A percentile compares a stretch with the other conserved stretches of the same genome.
phyloP scores from a whole-genome alignment of 495 filamentous ascomycete genomes.

The Penicillium lividum region DNA sequence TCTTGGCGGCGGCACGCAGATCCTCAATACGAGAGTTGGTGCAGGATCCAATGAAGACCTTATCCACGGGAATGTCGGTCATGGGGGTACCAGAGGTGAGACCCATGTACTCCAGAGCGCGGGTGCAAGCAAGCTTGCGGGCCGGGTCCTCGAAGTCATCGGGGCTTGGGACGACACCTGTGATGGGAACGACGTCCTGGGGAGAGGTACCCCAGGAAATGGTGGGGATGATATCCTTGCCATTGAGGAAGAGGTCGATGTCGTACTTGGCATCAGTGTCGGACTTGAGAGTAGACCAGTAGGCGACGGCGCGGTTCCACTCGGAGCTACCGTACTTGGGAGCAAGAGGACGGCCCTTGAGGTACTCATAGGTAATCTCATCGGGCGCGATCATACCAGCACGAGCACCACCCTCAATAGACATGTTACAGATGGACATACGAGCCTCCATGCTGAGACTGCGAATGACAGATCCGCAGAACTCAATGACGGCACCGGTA shows the following conservation, averaged over 20 bases:
- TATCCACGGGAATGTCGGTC: conserved; percentile 88
- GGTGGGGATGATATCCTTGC: conserved; percentile 89
- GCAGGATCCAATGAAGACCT: conserved; percentile 97
- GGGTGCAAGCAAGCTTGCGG: conserved; percentile 74
- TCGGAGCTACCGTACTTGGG: conserved; percentile 79
- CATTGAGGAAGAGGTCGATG: conserved; percentile 80
- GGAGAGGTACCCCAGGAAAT: conserved; percentile 97
- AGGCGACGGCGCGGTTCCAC: conserved; percentile 86
- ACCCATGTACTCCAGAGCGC: conserved; percentile 96
- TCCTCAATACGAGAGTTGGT: conserved; percentile 98
- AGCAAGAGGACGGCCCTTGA: conserved; percentile 85
- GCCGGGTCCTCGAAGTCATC: conserved; percentile 76
- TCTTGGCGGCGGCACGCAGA: conserved; percentile 79
- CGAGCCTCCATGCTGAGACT: conserved; percentile 92
- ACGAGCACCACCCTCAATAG: conserved; percentile 95
- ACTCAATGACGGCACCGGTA: conserved; percentile 94
- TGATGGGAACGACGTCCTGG: conserved; percentile 94
- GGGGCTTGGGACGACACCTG: conserved; percentile 82
- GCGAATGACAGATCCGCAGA: conserved; percentile 90
- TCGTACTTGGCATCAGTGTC: conserved; percentile 87
- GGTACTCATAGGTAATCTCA: conserved; percentile 90
- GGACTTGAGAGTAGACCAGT: conserved; percentile 85
- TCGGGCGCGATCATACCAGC: conserved; percentile 97
- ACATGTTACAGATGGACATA: conserved; percentile 99
- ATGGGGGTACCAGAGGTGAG: conserved; percentile 80